Conservation (phyloP, 148 eudicot species). For the Polygonum maritimum region DNA sequence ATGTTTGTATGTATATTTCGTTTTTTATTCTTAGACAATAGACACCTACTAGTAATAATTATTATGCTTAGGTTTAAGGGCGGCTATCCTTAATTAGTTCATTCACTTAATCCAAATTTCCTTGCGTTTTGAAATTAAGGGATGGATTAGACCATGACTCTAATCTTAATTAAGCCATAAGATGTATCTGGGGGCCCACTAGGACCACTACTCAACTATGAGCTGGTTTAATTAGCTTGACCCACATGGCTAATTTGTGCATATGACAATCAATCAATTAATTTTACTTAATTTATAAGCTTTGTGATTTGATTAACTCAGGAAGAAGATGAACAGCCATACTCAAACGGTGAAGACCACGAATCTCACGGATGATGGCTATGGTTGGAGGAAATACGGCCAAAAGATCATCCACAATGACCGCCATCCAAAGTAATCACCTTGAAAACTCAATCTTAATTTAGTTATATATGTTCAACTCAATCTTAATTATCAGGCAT, state of each 20-base stretch:
- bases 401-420: conserved; percentile 21
- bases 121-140: background rate
- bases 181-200: background rate
- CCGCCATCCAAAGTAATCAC: background rate
- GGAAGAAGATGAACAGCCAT: background rate
- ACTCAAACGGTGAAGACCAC: conserved; percentile 6
- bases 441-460: too few relatives aligned
- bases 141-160: background rate
- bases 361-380: conserved; percentile 23
- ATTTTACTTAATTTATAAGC: background rate
- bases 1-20: background rate
- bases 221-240: too few relatives aligned
- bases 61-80: background rate
- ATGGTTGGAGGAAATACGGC: conserved; percentile 41
- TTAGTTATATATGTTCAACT: too few relatives aligned
- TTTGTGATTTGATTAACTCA: background rate
- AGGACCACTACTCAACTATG: background rate
- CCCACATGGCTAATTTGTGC: too few relatives aligned
- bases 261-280: background rate
- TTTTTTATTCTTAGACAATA: too few relatives aligned
- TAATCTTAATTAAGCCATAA: background rate
- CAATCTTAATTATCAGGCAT: too few relatives aligned
- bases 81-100: background rate
- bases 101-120: background rate
- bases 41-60: too few relatives aligned